Percentiles rank a stretch among this genome's conserved stretches.
phyloP scores from a whole-genome alignment of 2,329 filamentous ascomycete species.

The Oidium heveae region DNA sequence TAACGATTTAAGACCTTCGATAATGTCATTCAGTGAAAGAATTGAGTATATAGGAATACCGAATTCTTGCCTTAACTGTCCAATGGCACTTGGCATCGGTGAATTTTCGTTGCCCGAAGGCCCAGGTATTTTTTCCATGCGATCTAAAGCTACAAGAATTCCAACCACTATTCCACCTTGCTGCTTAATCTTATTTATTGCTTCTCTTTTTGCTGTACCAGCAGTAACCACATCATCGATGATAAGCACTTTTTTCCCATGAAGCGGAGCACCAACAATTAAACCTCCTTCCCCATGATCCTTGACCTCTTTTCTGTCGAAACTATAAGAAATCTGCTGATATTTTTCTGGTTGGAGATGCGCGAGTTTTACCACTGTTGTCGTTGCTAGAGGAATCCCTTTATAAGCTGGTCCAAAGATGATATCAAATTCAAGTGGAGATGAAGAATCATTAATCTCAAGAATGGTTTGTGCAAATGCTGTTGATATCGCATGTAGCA shows the following conservation, averaged over 20 bases:
- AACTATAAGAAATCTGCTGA: slow-evolving; percentile 53
- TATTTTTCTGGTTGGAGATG: slow-evolving; percentile 41
- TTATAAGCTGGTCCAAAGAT: slow-evolving; percentile 88
- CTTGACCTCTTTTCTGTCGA: slow-evolving; percentile 92
- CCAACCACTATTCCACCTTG: slow-evolving; percentile 70
- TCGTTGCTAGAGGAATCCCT: slow-evolving; percentile 71
- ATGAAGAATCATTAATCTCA: slow-evolving; percentile 17
- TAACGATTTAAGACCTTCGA: slow-evolving; percentile 37
- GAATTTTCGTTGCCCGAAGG: slow-evolving; percentile 26
- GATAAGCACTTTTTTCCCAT: slow-evolving; percentile 67
- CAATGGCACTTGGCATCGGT: slow-evolving; percentile 56
- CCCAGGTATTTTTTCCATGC: slow-evolving; percentile 55
- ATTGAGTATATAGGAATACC: slow-evolving; percentile 66
- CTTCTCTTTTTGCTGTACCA: slow-evolving; percentile 80
- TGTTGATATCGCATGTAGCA: slow-evolving; percentile 51
- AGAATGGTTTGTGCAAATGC: slow-evolving; percentile 53
- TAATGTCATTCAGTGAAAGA: slow-evolving; percentile 62
- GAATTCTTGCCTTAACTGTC: slow-evolving; percentile 61
- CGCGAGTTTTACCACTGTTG: slow-evolving; percentile 51
- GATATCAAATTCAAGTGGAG: slow-evolving; percentile 42
- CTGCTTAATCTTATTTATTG: slow-evolving; percentile 65
- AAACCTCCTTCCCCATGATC: slow-evolving; percentile 84
- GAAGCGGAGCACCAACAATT: slow-evolving; percentile 68
- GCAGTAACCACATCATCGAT: slow-evolving; percentile 95
- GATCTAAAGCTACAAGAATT: slow-evolving; percentile 70